phyloP scores from a whole-genome alignment of 768 basidiomycete species.

The Kwoniella sp. region DNA sequence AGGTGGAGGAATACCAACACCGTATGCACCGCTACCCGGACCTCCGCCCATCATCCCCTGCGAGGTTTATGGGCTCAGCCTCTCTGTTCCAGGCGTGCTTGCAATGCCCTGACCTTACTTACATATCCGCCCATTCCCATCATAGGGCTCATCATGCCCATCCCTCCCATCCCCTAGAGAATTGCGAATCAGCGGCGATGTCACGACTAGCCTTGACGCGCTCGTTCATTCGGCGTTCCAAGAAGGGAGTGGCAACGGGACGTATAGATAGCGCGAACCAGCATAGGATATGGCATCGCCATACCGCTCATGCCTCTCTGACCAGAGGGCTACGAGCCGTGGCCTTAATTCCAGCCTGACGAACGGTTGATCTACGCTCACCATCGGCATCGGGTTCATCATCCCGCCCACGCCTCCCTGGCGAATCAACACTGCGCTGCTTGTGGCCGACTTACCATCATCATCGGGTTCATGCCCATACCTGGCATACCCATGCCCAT shows the following conservation, averaged over 20 bases:
- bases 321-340: conserved; percentile 7
- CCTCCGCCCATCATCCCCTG: conserved; percentile 46
- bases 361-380: not conserved
- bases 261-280: conserved; percentile 16
- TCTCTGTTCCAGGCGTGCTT: too few relatives aligned
- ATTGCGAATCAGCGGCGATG: not conserved
- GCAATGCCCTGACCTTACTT: too few relatives aligned
- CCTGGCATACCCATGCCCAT: conserved; percentile 42
- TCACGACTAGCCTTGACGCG: not conserved
- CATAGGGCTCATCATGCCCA: conserved; percentile 35
- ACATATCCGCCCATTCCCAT: conserved; percentile 20
- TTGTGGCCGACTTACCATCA: conserved; percentile 10
- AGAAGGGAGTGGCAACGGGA: too few relatives aligned
- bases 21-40: conserved; percentile 42
- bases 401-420: conserved; percentile 21
- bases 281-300: conserved; percentile 30
- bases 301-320: conserved; percentile 35
- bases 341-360: not conserved
- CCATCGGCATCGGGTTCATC: conserved; percentile 35
- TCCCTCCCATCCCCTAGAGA: conserved; percentile 15
- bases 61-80: not conserved
- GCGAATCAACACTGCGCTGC: not conserved
- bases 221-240: not conserved
- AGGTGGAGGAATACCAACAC: conserved; percentile 33
- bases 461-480: conserved; percentile 52